phyloP scores from a whole-genome alignment of 257 asterid genomes.

The Lithospermum erythrorhizon region DNA sequence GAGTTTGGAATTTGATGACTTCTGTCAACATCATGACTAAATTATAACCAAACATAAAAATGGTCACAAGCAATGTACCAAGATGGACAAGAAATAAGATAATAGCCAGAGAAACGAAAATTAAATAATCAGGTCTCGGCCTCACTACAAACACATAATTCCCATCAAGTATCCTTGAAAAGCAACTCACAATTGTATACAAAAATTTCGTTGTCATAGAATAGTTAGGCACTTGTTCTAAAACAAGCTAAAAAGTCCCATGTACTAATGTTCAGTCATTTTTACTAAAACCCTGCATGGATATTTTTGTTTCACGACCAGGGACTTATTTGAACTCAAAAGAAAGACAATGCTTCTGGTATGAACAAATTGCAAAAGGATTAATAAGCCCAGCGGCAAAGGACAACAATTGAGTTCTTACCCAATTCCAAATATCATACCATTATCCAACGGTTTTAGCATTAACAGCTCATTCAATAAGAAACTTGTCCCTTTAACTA shows the following conservation, averaged over 20 bases:
- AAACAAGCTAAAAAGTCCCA: not conserved
- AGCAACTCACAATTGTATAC: too few relatives aligned
- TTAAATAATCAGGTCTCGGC: not conserved
- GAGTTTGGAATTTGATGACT: slow-evolving; percentile 43
- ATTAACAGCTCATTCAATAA: not conserved
- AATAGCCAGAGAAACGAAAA: not conserved
- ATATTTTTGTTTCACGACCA: not conserved
- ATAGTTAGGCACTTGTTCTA: not conserved
- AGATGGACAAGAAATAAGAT: not conserved
- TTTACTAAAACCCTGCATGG: not conserved
- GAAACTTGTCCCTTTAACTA: not conserved
- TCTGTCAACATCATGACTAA: slow-evolving; percentile 38
- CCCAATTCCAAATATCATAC: not conserved
- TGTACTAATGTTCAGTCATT: not conserved
- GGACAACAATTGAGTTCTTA: not conserved
- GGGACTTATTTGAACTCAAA: not conserved
- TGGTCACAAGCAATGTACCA: not conserved
- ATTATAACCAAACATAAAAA: not conserved
- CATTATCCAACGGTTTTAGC: not conserved
- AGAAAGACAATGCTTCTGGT: not conserved
- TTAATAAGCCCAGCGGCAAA: not conserved
- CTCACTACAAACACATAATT: not conserved
- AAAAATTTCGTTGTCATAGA: not conserved
- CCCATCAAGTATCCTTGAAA: not conserved
- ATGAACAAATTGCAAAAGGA: not conserved